These are phyloP conservation scores for Dujonia santamariae DNA, from an alignment of 1,139 yeast species.

Conservation along the genomic window DNA sequence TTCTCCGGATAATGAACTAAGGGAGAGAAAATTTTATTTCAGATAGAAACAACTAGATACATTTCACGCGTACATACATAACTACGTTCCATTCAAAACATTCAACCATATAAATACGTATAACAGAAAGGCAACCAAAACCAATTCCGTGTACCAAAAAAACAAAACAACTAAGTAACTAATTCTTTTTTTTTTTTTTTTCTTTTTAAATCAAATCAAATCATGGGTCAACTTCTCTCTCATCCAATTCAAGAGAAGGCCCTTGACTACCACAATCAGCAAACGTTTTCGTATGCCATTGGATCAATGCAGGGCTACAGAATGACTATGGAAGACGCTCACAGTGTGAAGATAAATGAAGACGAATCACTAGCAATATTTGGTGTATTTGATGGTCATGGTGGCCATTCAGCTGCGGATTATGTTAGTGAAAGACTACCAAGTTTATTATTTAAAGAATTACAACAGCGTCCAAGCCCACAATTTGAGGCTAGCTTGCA, in stretches of 20 bases:
- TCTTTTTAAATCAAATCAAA: slow-evolving; percentile 2
- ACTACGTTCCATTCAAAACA: no score
- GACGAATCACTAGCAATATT: slow-evolving; percentile 53
- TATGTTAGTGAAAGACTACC: slow-evolving; percentile 49
- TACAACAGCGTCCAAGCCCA: slow-evolving; percentile 11
- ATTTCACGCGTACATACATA: no score
- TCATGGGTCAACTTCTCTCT: slow-evolving; percentile 74
- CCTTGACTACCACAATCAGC: slow-evolving; percentile 43
- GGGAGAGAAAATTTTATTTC: no score
- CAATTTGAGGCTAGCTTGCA: no score
- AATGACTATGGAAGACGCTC: slow-evolving; percentile 77
- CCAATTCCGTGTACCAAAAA: neutral
- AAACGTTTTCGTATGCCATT: slow-evolving; percentile 52
- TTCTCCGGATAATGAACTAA: no score
- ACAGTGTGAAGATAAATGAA: slow-evolving; percentile 43
- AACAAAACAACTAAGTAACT: no score
- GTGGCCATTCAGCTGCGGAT: slow-evolving; percentile 62
- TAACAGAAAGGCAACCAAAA: neutral
- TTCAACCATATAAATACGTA: neutral
- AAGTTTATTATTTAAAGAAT: slow-evolving; percentile 24
- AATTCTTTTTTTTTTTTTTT: neutral
- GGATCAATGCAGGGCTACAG: slow-evolving; percentile 84
- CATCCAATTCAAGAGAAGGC: slow-evolving; percentile 73
- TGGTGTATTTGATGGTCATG: slow-evolving; percentile 82
- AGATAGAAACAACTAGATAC: no score